Conservation (phyloP, 805 yeast genomes). For the Candida pseudofarinosa region DNA sequence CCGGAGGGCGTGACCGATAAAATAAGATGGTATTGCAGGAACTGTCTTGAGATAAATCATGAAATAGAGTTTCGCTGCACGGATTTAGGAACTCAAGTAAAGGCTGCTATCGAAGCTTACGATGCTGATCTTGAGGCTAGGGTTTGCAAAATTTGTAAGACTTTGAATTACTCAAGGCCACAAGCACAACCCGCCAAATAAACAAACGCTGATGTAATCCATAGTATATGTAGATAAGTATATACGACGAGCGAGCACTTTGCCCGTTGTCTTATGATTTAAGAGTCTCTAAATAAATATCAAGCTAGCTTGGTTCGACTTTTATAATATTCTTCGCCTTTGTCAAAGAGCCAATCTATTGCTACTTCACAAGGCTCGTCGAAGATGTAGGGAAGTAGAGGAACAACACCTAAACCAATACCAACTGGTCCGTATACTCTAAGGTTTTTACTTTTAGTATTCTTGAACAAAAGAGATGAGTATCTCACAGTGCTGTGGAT, state of each 20-base stretch:
- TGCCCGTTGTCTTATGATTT: no score
- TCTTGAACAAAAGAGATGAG: constrained; percentile 59
- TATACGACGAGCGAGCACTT: no score
- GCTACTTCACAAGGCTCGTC: constrained; percentile 80
- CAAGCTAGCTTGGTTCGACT: constrained; percentile 2
- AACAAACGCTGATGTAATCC: neutral
- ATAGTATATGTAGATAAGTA: neutral
- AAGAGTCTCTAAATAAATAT: neutral
- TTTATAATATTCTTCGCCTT: constrained; percentile 36
- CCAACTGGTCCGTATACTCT: constrained; percentile 74
- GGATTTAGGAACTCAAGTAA: constrained; percentile 89
- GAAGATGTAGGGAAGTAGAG: constrained; percentile 69
- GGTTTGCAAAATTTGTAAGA: constrained; percentile 74
- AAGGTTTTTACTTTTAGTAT: constrained; percentile 43
- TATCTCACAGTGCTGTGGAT: constrained; percentile 74
- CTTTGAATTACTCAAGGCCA: constrained; percentile 65
- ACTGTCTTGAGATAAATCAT: constrained; percentile 61
- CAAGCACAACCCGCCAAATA: constrained; percentile 10
- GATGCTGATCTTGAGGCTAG: constrained; percentile 59
- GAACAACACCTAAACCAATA: constrained; percentile 74
- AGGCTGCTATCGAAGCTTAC: constrained; percentile 70
- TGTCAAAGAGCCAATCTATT: constrained; percentile 57
- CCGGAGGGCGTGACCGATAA: constrained; percentile 68
- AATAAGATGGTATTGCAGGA: constrained; percentile 83
- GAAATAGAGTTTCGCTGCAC: constrained; percentile 69